Evolutionary conservation across 2,329 filamentous ascomycete species (phyloP).

Genomic region (Penicillium italicum): DNA sequence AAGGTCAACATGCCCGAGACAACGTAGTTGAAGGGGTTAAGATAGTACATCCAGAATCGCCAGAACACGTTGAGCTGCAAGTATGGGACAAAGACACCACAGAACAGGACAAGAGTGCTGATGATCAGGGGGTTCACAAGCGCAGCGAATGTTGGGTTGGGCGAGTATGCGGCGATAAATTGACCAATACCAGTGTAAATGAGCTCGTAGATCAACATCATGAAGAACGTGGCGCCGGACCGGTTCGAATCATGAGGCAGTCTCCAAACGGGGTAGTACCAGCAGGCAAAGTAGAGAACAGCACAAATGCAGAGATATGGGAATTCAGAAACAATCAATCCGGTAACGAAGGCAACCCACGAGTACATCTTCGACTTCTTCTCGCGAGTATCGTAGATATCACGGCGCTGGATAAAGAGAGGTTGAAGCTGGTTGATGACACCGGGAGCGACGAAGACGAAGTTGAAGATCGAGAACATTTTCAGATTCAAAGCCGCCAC

Average conservation of each 20-base stretch:
- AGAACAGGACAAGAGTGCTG: slow-evolving; percentile 66
- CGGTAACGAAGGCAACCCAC: slow-evolving; percentile 7
- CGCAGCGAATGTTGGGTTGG: slow-evolving; percentile 62
- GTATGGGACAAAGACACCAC: slow-evolving; percentile 67
- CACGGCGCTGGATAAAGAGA: slow-evolving; percentile 8
- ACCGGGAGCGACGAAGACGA: slow-evolving; percentile 10
- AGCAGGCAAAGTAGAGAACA: slow-evolving; percentile 9
- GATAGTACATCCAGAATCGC: slow-evolving; percentile 61
- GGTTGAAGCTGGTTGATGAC: slow-evolving; percentile 11
- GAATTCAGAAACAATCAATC: slow-evolving; percentile 8
- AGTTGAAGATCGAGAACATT: slow-evolving; percentile 12
- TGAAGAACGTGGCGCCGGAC: slow-evolving; percentile 57
- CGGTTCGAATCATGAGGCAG: slow-evolving; percentile 55
- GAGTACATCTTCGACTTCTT: slow-evolving; percentile 12
- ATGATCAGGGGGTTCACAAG: slow-evolving; percentile 74
- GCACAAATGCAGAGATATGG: slow-evolving; percentile 10
- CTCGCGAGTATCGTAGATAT: slow-evolving; percentile 9
- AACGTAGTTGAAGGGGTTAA: slow-evolving; percentile 61
- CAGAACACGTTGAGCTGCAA: slow-evolving; percentile 62
- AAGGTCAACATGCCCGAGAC: slow-evolving; percentile 57
- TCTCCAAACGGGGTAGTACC: slow-evolving; percentile 59
- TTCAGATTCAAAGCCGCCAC: slow-evolving; percentile 3
- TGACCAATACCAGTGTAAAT: slow-evolving; percentile 71
- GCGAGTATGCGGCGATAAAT: slow-evolving; percentile 74
- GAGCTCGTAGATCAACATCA: slow-evolving; percentile 69